Conservation (phyloP, 768 basidiomycete species). For the Panaeolus cyanescens region DNA sequence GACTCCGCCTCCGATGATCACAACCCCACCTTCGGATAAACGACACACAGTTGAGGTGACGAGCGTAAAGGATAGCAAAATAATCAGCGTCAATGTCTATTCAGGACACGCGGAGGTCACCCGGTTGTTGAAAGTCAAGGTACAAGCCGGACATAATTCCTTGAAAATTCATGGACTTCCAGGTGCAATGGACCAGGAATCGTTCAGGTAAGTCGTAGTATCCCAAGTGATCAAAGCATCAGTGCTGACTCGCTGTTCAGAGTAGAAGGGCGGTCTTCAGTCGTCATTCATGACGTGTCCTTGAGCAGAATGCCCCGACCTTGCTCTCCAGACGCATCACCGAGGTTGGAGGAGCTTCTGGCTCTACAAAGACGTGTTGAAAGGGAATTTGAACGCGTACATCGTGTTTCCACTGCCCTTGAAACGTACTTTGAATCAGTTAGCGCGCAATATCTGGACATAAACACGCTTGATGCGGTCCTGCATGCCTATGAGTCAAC, state of each 20-base stretch:
- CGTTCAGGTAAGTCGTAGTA: constrained; percentile 33
- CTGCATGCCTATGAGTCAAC: constrained; percentile 34
- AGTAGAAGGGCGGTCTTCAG: constrained; percentile 45
- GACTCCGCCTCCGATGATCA: constrained; percentile 25
- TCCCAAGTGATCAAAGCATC: neutral
- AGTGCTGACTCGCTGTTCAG: constrained; percentile 21
- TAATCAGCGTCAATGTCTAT: constrained; percentile 41
- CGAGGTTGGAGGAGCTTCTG: constrained; percentile 24
- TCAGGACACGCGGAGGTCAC: constrained; percentile 43
- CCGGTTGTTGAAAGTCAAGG: constrained; percentile 37
- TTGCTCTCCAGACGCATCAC: constrained; percentile 25
- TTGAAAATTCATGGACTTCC: constrained; percentile 42
- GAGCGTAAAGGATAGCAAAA: constrained; percentile 33
- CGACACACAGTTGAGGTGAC: constrained; percentile 22
- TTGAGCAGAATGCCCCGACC: constrained; percentile 19
- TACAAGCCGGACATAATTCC: constrained; percentile 41
- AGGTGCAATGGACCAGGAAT: constrained; percentile 35
- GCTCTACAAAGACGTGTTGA: constrained; percentile 21
- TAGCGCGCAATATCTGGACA: constrained; percentile 31
- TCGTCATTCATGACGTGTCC: constrained; percentile 48
- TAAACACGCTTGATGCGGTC: constrained; percentile 26
- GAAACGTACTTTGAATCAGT: constrained; percentile 37
- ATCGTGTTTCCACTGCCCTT: constrained; percentile 27
- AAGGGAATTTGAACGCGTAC: constrained; percentile 33
- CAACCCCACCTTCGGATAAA: constrained; percentile 13